Conservation (phyloP, 2,329 filamentous ascomycete species). For the Stagonosporopsis tanaceti region DNA sequence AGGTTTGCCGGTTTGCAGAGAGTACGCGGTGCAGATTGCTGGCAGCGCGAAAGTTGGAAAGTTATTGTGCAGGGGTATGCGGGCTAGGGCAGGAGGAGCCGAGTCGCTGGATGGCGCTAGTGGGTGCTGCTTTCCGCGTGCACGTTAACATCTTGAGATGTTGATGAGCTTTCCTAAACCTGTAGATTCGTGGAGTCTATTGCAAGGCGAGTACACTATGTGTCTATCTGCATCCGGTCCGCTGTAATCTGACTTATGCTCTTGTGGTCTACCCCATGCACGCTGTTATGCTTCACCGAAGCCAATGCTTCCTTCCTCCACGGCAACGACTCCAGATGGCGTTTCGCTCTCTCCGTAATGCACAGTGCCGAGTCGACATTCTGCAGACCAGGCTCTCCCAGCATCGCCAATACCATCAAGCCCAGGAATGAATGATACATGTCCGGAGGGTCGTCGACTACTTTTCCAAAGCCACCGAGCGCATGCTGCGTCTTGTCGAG, state of each 20-base stretch:
- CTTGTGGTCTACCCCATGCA: constrained; percentile 1
- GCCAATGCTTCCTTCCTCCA: constrained; percentile 45
- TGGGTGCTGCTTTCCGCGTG: background rate
- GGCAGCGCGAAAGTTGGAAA: constrained; percentile 24
- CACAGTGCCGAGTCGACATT: constrained; percentile 78
- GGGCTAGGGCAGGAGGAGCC: constrained; percentile 9
- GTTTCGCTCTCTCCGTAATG: constrained; percentile 67
- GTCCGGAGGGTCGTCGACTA: constrained; percentile 62
- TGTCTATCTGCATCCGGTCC: constrained; percentile 11
- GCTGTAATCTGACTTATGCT: constrained; percentile 9
- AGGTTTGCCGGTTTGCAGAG: background rate
- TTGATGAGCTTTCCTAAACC: background rate
- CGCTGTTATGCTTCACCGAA: constrained; percentile 2
- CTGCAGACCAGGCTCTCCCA: constrained; percentile 74
- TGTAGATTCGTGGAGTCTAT: background rate
- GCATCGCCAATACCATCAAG: constrained; percentile 77
- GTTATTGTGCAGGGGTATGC: constrained; percentile 34
- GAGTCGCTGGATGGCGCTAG: constrained; percentile 5
- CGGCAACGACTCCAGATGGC: constrained; percentile 45
- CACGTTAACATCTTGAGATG: background rate
- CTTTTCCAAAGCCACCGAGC: constrained; percentile 64
- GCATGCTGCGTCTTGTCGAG: constrained; percentile 85
- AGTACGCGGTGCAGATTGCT: background rate
- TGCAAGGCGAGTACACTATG: constrained; percentile 6
- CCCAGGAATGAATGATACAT: constrained; percentile 91